Conservation (phyloP, 2,329 filamentous ascomycete genomes). For the Penicillium sp. region DNA sequence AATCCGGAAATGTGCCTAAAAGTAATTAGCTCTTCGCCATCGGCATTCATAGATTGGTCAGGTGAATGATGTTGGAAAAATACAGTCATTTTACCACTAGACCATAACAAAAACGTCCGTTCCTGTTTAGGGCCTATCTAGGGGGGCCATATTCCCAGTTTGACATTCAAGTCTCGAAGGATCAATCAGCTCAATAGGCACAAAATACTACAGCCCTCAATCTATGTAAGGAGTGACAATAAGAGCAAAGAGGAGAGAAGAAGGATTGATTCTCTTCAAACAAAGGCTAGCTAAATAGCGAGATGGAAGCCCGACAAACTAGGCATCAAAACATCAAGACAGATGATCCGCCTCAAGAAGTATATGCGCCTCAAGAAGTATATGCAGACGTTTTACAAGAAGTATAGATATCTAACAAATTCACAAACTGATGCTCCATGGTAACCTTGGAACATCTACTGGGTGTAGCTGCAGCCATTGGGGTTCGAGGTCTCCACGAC, state of each 20-base stretch:
- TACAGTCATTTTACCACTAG: no score
- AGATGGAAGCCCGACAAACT: not conserved
- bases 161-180: not conserved
- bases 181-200: no score
- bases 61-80: not conserved
- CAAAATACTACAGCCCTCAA: no score
- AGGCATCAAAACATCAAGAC: not conserved
- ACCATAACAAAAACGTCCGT: no score
- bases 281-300: not conserved
- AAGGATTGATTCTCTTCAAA: not conserved
- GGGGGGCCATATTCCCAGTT: no score
- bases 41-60: not conserved
- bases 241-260: not conserved
- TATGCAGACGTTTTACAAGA: not conserved
- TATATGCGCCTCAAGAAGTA: not conserved
- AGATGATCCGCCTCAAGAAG: not conserved
- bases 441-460: constrained; percentile 12
- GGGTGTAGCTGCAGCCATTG: constrained; percentile 28
- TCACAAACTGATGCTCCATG: not conserved
- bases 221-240: not conserved
- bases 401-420: not conserved
- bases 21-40: not conserved
- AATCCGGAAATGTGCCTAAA: constrained; percentile 2
- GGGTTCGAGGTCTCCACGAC: constrained; percentile 24
- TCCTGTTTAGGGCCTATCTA: no score